Conservation (phyloP, 495 filamentous ascomycete species). For the Corynascus novoguineensis region DNA sequence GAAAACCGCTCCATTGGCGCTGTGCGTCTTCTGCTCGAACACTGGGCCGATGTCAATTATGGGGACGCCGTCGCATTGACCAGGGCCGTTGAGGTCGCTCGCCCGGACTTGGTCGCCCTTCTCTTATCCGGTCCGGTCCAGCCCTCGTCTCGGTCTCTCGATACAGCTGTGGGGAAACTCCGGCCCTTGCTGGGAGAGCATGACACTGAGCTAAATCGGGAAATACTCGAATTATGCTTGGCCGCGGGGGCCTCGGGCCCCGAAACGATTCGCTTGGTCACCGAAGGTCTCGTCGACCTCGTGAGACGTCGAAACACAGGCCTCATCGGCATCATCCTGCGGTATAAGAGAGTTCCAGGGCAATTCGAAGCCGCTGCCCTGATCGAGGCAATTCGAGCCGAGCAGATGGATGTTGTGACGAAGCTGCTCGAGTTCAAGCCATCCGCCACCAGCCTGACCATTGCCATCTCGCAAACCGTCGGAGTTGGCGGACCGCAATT, state of each 20-base stretch:
- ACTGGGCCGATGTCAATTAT: constrained; percentile 31
- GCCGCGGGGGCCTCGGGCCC: constrained; percentile 24
- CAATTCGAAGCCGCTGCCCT: constrained; percentile 25
- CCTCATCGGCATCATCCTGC: constrained; percentile 23
- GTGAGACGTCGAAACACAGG: constrained; percentile 13
- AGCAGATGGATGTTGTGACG: constrained; percentile 17
- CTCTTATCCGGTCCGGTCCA: constrained; percentile 25
- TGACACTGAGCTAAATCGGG: constrained; percentile 5
- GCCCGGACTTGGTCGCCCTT: constrained; percentile 23
- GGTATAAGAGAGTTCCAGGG: constrained; percentile 5
- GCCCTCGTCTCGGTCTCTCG: constrained; percentile 25
- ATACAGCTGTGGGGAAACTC: constrained; percentile 21
- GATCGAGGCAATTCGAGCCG: constrained; percentile 24
- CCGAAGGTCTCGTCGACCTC: constrained; percentile 24
- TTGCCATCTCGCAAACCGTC: constrained; percentile 24
- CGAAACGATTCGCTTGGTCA: constrained; percentile 20
- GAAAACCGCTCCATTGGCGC: constrained; percentile 25
- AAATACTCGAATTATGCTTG: constrained; percentile 28
- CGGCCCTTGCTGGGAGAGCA: constrained; percentile 9
- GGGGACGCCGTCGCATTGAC: constrained; percentile 21
- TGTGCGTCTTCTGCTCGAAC: constrained; percentile 19
- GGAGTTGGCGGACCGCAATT: constrained; percentile 12
- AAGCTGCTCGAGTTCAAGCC: constrained; percentile 25
- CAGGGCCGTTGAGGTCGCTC: constrained; percentile 22
- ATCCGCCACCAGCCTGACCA: constrained; percentile 18